A percentile compares a stretch with the other conserved stretches of the same genome.
phyloP scores from a whole-genome alignment of 441 rosid species.

The Capsella rubella region DNA sequence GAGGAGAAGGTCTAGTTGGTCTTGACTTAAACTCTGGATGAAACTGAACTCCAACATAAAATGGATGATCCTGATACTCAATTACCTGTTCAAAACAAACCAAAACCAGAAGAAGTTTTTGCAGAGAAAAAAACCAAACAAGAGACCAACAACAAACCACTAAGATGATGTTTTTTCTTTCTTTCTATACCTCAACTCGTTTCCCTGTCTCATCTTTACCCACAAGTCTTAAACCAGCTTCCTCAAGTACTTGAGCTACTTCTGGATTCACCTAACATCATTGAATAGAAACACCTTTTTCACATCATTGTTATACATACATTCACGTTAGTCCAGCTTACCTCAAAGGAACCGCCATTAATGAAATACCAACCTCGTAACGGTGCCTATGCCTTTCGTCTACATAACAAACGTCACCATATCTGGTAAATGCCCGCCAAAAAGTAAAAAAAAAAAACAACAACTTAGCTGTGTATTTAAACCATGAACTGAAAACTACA shows the following conservation, averaged over 20 bases:
- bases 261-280: conserved; percentile 73
- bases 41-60: conserved; percentile 77
- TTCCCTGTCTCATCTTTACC: conserved; percentile 79
- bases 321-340: conserved; percentile 5
- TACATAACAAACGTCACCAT: conserved; percentile 54
- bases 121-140: conserved; percentile 20
- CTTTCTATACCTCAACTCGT: conserved; percentile 60
- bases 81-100: conserved; percentile 51
- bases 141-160: conserved; percentile 10
- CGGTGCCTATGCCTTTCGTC: conserved; percentile 78
- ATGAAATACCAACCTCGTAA: conserved; percentile 63
- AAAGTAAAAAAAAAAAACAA: background rate
- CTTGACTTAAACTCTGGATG: conserved; percentile 86
- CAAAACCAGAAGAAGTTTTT: background rate
- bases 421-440: conserved; percentile 43
- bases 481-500: conserved; percentile 21
- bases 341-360: conserved; percentile 12
- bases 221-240: conserved; percentile 71
- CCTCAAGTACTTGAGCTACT: conserved; percentile 60
- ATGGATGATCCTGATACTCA: conserved; percentile 72
- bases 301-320: conserved; percentile 14
- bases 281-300: conserved; percentile 17
- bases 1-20: conserved; percentile 71
- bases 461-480: conserved; percentile 8
- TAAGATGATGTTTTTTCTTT: background rate